A percentile compares a stretch with the other conserved stretches of the same genome.
These are phyloP conservation scores for Glaciozyma martinii DNA, from an alignment of 768 basidiomycete genomes.

Conservation along the genomic window DNA sequence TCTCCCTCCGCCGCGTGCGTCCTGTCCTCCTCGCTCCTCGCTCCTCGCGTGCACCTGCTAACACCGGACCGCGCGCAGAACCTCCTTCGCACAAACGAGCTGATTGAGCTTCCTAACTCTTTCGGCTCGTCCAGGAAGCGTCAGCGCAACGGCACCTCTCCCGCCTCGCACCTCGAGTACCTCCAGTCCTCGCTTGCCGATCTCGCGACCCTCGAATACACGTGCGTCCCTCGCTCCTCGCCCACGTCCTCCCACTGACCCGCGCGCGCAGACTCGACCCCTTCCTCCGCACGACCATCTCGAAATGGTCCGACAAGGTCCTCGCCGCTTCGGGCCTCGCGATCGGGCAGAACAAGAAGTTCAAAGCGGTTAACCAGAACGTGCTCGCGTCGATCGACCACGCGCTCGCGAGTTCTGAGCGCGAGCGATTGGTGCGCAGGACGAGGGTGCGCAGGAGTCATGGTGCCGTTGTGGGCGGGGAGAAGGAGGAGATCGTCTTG, in stretches of 20 bases:
- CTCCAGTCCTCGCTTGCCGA: conserved; percentile 33
- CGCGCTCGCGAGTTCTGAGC: conserved; percentile 39
- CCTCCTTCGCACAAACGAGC: conserved; percentile 5
- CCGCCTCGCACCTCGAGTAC: conserved; percentile 39
- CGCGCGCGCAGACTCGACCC: conserved; percentile 41
- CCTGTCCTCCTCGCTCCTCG: not conserved
- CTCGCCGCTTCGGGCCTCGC: conserved; percentile 73
- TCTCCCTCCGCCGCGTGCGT: conserved; percentile 28
- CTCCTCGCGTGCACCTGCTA: conserved; percentile 36
- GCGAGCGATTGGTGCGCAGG: conserved; percentile 44
- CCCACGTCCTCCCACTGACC: not conserved
- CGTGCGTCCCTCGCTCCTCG: conserved; percentile 8
- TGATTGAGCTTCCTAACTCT: not conserved
- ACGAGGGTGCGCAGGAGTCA: conserved; percentile 51
- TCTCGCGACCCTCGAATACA: conserved; percentile 11
- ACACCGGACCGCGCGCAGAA: conserved; percentile 36
- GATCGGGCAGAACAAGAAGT: conserved; percentile 55
- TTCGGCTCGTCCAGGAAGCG: conserved; percentile 28
- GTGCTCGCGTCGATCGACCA: conserved; percentile 32
- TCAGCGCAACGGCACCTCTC: conserved; percentile 10
- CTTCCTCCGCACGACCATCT: conserved; percentile 66
- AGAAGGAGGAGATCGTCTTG: conserved; percentile 7
- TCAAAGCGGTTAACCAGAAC: conserved; percentile 48
- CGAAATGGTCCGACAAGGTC: conserved; percentile 94
- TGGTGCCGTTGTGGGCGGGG: conserved; percentile 41